phyloP scores from a whole-genome alignment of 352 stramenopile genomes.

The Globisporangium abappressorium region DNA sequence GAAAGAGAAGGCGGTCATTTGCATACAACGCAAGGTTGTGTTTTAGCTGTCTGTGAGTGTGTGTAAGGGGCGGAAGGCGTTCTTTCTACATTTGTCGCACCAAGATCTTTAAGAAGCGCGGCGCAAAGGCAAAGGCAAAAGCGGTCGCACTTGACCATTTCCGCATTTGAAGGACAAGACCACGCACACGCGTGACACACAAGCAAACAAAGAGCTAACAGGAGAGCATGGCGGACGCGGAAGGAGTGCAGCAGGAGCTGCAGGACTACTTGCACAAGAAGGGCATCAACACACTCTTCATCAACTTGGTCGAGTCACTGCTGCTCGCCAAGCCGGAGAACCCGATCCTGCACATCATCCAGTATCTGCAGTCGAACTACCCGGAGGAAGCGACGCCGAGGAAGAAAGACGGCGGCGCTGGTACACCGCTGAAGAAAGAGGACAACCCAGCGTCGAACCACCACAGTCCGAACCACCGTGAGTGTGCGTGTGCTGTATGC shows the following conservation, averaged over 20 bases:
- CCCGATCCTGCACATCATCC: conserved; percentile 86
- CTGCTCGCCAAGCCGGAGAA: conserved; percentile 89
- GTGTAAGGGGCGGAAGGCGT: background rate
- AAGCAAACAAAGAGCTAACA: background rate
- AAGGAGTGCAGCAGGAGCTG: conserved; percentile 88
- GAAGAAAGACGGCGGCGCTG: conserved; percentile 27
- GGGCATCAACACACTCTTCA: conserved; percentile 91
- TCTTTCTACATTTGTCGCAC: conserved; percentile 4
- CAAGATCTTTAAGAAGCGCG: background rate
- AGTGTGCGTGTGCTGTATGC: background rate
- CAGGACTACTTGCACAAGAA: conserved; percentile 91
- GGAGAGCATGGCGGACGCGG: conserved; percentile 68
- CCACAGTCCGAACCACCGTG: conserved; percentile 19
- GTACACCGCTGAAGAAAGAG: conserved; percentile 28
- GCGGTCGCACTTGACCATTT: background rate
- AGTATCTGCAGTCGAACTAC: conserved; percentile 88
- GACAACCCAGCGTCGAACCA: conserved; percentile 42
- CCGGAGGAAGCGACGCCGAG: conserved; percentile 68
- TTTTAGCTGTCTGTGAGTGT: background rate
- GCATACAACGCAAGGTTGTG: background rate
- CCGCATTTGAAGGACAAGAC: background rate
- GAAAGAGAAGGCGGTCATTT: background rate
- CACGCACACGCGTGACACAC: background rate
- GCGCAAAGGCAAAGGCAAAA: background rate
- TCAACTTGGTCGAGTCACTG: conserved; percentile 90